Evolutionary conservation across 345 rosid species (phyloP).

Genomic region (Mallotus nudiflorus): DNA sequence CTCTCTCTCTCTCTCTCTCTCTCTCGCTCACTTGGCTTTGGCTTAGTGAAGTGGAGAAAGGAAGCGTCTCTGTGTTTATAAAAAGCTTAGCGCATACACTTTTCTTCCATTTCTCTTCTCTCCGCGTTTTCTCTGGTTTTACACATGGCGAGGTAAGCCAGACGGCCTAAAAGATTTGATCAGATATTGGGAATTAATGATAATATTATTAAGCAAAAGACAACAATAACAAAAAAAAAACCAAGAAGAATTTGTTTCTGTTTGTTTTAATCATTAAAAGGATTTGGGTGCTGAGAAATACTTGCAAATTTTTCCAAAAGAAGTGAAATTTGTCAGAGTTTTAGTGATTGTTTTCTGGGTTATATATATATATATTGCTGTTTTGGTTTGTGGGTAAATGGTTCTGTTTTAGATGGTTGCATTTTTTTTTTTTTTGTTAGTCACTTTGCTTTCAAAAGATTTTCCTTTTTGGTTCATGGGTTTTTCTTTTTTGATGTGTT

Average conservation of each 20-base stretch:
- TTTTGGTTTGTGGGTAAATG: not conserved
- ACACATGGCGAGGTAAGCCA: conserved; percentile 27
- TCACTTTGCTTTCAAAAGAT: too few species aligned
- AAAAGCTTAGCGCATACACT: not conserved
- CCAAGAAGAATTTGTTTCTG: too few species aligned
- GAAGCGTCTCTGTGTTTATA: not conserved
- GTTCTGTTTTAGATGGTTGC: not conserved
- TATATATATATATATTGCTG: too few species aligned
- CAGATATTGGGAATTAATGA: too few species aligned
- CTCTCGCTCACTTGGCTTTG: conserved; percentile 23
- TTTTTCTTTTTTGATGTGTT: not conserved
- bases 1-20: conserved; percentile 21
- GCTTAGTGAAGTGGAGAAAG: conserved; percentile 44
- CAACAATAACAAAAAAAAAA: too few species aligned
- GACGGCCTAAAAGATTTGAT: not conserved
- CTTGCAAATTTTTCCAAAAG: too few species aligned
- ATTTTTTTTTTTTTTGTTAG: not conserved
- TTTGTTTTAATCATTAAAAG: too few species aligned
- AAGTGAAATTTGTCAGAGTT: not conserved
- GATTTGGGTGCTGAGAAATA: not conserved
- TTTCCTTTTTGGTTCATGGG: not conserved
- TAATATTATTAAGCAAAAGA: too few species aligned
- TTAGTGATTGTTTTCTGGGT: not conserved
- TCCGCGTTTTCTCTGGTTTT: not conserved
- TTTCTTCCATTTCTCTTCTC: not conserved